Percentiles rank a stretch among this genome's conserved stretches.
Evolutionary conservation across 768 basidiomycete species (phyloP).

Genomic region (Termitomyces sp.): DNA sequence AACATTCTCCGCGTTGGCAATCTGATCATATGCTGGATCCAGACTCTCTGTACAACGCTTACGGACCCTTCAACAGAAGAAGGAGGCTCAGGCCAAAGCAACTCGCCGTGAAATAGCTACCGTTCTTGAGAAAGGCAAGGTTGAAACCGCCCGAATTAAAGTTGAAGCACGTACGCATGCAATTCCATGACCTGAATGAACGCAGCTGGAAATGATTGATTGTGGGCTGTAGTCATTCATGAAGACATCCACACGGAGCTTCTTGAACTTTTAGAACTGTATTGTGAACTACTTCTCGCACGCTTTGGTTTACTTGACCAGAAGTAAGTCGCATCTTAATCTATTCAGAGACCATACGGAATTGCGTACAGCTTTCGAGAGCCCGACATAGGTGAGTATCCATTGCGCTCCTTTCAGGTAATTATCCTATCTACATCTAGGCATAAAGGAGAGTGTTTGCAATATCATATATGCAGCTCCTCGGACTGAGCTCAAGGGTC

Average conservation of each 20-base stretch:
- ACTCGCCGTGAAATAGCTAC: conserved; percentile 78
- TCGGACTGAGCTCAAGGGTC: conserved; percentile 86
- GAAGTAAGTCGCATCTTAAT: conserved; percentile 46
- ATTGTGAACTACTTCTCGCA: conserved; percentile 89
- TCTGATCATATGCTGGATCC: conserved; percentile 1
- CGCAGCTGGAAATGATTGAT: neutral
- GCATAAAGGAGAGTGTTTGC: conserved; percentile 73
- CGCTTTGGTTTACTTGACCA: conserved; percentile 90
- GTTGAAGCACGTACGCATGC: conserved; percentile 68
- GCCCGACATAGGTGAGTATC: conserved; percentile 66
- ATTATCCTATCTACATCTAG: conserved; percentile 13
- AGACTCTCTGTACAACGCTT: conserved; percentile 84
- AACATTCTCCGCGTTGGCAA: neutral
- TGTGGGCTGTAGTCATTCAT: conserved; percentile 55
- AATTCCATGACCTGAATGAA: conserved; percentile 3
- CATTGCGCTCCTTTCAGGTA: neutral
- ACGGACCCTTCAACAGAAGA: conserved; percentile 88
- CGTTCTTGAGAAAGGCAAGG: conserved; percentile 70
- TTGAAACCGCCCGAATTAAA: conserved; percentile 82
- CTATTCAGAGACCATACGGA: conserved; percentile 1
- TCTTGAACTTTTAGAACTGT: conserved; percentile 88
- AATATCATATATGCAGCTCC: conserved; percentile 89
- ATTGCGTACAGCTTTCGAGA: conserved; percentile 52
- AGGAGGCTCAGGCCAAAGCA: conserved; percentile 69
- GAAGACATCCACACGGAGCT: conserved; percentile 85